These are phyloP conservation scores for Tylopilus subfusipes DNA, from an alignment of 768 basidiomycete genomes.

Conservation along the genomic window DNA sequence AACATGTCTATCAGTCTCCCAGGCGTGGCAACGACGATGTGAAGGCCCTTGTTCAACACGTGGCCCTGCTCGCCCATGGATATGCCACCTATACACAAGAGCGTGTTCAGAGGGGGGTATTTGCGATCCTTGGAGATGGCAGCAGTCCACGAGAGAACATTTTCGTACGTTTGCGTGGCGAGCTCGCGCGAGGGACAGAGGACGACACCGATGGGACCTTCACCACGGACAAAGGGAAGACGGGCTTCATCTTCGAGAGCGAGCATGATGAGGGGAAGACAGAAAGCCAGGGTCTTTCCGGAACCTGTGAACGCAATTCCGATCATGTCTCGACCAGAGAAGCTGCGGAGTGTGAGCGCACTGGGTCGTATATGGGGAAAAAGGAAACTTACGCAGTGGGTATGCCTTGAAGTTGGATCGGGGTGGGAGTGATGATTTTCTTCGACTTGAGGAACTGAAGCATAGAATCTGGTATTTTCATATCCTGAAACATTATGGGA, in stretches of 20 bases:
- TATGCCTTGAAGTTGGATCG: conserved; percentile 96
- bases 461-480: conserved; percentile 93
- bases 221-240: conserved; percentile 84
- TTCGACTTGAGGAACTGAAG: conserved; percentile 81
- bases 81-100: conserved; percentile 96
- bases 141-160: conserved; percentile 80
- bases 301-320: conserved; percentile 99
- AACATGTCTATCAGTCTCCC: conserved; percentile 92
- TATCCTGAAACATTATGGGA: conserved; percentile 57
- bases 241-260: conserved; percentile 92
- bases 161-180: conserved; percentile 96
- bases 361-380: neutral
- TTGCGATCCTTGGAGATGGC: conserved; percentile 74
- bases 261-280: conserved; percentile 95
- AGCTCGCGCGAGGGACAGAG: conserved; percentile 97
- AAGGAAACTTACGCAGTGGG: conserved; percentile 75
- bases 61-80: conserved; percentile 98
- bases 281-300: conserved; percentile 98
- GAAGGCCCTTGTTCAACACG: conserved; percentile 84
- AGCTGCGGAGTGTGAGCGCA: conserved; percentile 44
- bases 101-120: conserved; percentile 82
- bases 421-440: conserved; percentile 83
- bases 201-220: conserved; percentile 95
- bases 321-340: conserved; percentile 95
- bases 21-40: conserved; percentile 95